Evolutionary conservation across 805 yeast species (phyloP).

Genomic region (Yamadazyma akitaensis): DNA sequence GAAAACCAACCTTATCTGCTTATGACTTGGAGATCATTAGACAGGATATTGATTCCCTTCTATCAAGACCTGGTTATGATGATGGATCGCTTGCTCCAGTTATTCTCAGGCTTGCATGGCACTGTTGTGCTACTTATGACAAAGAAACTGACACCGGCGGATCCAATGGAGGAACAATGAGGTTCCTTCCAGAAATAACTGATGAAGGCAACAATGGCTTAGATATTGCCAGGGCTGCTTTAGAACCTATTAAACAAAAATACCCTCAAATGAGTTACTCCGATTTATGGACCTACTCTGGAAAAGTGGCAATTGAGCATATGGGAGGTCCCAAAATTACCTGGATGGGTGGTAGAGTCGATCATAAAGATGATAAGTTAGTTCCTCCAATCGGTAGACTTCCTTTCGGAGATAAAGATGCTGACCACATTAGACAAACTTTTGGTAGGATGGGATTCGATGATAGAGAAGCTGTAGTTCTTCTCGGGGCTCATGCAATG

Average conservation of each 20-base stretch:
- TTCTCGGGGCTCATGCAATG: slow-evolving; percentile 71
- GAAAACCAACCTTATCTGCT: background rate
- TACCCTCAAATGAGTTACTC: slow-evolving; percentile 63
- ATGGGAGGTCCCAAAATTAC: slow-evolving; percentile 60
- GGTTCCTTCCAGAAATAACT: slow-evolving; percentile 46
- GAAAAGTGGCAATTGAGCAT: slow-evolving; percentile 60
- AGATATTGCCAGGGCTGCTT: slow-evolving; percentile 51
- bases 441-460: slow-evolving; percentile 54
- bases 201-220: slow-evolving; percentile 33
- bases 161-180: slow-evolving; percentile 49
- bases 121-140: slow-evolving; percentile 80
- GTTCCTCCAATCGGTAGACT: slow-evolving; percentile 50
- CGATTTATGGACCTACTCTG: slow-evolving; percentile 73
- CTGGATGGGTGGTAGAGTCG: slow-evolving; percentile 53
- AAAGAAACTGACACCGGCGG: slow-evolving; percentile 53
- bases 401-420: slow-evolving; percentile 47
- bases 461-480: slow-evolving; percentile 70
- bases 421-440: slow-evolving; percentile 43
- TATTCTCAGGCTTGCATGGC: slow-evolving; percentile 82
- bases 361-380: slow-evolving; percentile 24
- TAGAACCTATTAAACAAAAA: slow-evolving; percentile 49
- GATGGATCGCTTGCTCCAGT: slow-evolving; percentile 53
- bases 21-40: background rate
- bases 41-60: slow-evolving; percentile 11
- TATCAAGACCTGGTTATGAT: slow-evolving; percentile 36